Evolutionary conservation across 2,329 filamentous ascomycete genomes (phyloP), one percentile per base, ranked within the genome.

Genomic region (Penicillium sp.): DNA sequence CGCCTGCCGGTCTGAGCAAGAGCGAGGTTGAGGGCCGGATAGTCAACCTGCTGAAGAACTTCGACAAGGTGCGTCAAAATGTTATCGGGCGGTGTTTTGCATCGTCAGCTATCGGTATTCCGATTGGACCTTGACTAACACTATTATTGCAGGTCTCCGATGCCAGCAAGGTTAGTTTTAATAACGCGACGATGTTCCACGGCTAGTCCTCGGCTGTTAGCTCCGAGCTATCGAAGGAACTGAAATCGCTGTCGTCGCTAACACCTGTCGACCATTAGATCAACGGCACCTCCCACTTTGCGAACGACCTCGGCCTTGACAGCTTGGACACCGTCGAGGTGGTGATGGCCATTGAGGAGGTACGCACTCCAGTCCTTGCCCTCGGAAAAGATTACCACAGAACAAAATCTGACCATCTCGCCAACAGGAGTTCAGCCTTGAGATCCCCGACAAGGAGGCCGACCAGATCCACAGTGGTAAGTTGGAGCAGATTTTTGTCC

Each of bases 261-360:
- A 62, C 50, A 23, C 8, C n/a, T 22, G 42, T 54, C 55, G 41
- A 56, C 52, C 36, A 31, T 50, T 63, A 97, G 91, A 88, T 98
- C 69, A 88, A 84, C 65, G 75, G 81, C 55, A 78, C 77, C 44
- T 85, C 91, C 49, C 90, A 97, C 81, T 98, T 98, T 76, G 81
- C 89, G 69, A 97, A 96, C 72, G 91, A 98, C 75, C 86, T 98
- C 56, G 93, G 90, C 58, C 79, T 98, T 65, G 93, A 98, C 78
- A 94, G 87, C 75, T 81, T 98, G 72, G 93, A 98, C 73, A 96
- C 93, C 55, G 93, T 98, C 56, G 93, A 98, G 80, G 93, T 98
- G 59, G 93, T 98, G 64, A 98, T 98, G 93, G 93, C 93, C 59
- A 97, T 98, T 74, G 93, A 98, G 81, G 93, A 98, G 84, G 86